Conservation (phyloP, 495 filamentous ascomycete species). For the Aspergillus taichungensis region DNA sequence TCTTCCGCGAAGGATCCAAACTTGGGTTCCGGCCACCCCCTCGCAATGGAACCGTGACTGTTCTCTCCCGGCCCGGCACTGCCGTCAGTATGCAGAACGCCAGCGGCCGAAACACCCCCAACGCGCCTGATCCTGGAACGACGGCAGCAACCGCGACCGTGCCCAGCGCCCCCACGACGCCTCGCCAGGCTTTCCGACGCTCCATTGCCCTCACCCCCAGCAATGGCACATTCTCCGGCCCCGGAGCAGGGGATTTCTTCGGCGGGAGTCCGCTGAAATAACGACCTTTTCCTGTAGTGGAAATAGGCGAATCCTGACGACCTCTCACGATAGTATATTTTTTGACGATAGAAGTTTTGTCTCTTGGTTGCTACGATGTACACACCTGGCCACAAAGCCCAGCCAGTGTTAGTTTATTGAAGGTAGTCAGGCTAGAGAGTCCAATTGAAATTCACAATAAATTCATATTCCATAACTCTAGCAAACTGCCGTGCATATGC, state of each 20-base stretch:
- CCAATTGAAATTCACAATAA: no score
- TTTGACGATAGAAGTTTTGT: background rate
- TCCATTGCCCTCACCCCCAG: constrained; percentile 40
- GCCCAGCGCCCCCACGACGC: constrained; percentile 33
- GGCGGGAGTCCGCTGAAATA: constrained; percentile 37
- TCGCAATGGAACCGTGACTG: constrained; percentile 25
- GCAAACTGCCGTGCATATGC: no score
- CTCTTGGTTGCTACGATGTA: background rate
- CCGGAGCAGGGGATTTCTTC: constrained; percentile 34
- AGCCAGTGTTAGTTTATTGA: no score
- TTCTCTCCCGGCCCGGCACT: constrained; percentile 37
- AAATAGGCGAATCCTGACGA: background rate
- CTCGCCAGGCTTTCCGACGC: constrained; percentile 37
- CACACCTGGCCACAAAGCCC: background rate
- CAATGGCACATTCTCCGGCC: constrained; percentile 36
- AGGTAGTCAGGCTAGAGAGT: no score
- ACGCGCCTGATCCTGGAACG: constrained; percentile 23
- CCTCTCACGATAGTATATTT: background rate
- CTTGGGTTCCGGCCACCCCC: constrained; percentile 66
- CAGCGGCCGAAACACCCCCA: constrained; percentile 39
- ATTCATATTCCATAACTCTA: no score
- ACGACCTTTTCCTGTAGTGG: background rate
- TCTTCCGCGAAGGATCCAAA: constrained; percentile 65
- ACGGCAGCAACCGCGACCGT: background rate
- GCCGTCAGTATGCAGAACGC: constrained; percentile 35